These are phyloP conservation scores for Talaromyces funiculosus DNA, from an alignment of 2,329 filamentous ascomycete species.

Conservation along the genomic window DNA sequence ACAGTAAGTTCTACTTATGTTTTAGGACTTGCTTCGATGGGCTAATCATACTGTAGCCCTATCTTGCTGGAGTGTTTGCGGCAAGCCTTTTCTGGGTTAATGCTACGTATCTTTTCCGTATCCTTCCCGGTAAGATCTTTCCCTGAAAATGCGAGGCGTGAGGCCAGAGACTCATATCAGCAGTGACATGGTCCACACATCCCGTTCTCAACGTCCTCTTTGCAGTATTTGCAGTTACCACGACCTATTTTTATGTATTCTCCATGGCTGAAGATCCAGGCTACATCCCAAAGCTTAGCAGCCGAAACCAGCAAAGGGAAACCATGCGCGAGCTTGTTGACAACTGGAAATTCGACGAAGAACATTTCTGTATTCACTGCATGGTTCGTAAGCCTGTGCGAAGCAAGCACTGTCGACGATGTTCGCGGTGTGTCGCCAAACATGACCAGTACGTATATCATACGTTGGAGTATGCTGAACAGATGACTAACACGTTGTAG, in stretches of 20 bases:
- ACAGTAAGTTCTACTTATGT: conserved; percentile 55
- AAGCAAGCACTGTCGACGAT: conserved; percentile 92
- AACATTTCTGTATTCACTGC: conserved; percentile 88
- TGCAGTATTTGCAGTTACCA: conserved; percentile 57
- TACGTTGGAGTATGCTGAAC: conserved; percentile 10
- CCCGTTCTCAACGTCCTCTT: conserved; percentile 78
- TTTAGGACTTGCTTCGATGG: conserved; percentile 8
- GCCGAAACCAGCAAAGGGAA: conserved; percentile 81
- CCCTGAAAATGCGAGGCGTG: background rate
- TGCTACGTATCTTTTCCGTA: conserved; percentile 65
- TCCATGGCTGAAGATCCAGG: conserved; percentile 88
- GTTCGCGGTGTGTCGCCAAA: conserved; percentile 87
- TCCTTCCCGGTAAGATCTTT: conserved; percentile 61
- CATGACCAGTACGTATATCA: conserved; percentile 76
- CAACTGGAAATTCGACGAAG: conserved; percentile 84
- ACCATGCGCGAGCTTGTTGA: conserved; percentile 82
- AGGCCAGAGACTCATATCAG: conserved; percentile 26
- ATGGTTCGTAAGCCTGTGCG: conserved; percentile 90
- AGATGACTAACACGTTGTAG: conserved; percentile 41
- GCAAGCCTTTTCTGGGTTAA: conserved; percentile 77
- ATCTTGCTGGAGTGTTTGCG: conserved; percentile 88
- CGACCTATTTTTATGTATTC: conserved; percentile 77
- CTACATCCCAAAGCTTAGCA: conserved; percentile 83
- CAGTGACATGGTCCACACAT: conserved; percentile 60
- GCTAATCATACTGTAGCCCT: conserved; percentile 56